These are phyloP conservation scores for Clavispora phyllophila DNA, from an alignment of 805 yeast genomes.

Conservation along the genomic window DNA sequence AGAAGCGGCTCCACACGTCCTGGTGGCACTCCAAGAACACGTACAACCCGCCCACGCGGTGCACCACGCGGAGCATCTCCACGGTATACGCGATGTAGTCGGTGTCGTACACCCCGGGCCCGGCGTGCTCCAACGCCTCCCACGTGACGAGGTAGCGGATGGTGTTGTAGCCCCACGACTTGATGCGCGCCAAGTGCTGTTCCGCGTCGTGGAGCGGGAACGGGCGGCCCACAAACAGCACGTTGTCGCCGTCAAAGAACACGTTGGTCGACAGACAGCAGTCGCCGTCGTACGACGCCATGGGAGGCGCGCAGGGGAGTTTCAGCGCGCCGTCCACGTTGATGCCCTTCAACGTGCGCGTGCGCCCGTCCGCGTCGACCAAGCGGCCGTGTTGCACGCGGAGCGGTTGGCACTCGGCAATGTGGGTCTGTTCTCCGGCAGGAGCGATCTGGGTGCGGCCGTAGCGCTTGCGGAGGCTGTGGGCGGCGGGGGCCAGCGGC, in stretches of 20 bases:
- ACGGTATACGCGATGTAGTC: conserved; percentile 70
- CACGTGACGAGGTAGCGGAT: conserved; percentile 76
- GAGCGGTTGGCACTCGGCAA: conserved; percentile 19
- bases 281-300: conserved; percentile 38
- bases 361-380: conserved; percentile 51
- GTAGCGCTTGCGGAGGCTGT: conserved; percentile 22
- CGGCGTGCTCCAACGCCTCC: conserved; percentile 89
- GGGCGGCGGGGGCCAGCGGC: conserved; percentile 23
- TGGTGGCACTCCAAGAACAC: conserved; percentile 88
- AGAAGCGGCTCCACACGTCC: conserved; percentile 86
- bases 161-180: conserved; percentile 76
- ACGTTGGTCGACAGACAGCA: conserved; percentile 33
- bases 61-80: conserved; percentile 52
- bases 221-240: conserved; percentile 81
- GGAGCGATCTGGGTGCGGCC: conserved; percentile 7
- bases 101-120: conserved; percentile 79
- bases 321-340: conserved; percentile 75
- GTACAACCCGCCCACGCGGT: conserved; percentile 64
- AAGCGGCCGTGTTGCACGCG: conserved; percentile 53
- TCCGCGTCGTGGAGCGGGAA: conserved; percentile 71
- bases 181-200: conserved; percentile 63
- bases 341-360: conserved; percentile 69
- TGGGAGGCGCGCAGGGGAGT: conserved; percentile 55
- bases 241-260: conserved; percentile 67
- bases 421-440: conserved; percentile 3